Percentiles rank a stretch among this genome's conserved stretches.
These are phyloP conservation scores for Solanum aculeatissimum DNA, from an alignment of 305 asterid genomes.

Conservation along the genomic window DNA sequence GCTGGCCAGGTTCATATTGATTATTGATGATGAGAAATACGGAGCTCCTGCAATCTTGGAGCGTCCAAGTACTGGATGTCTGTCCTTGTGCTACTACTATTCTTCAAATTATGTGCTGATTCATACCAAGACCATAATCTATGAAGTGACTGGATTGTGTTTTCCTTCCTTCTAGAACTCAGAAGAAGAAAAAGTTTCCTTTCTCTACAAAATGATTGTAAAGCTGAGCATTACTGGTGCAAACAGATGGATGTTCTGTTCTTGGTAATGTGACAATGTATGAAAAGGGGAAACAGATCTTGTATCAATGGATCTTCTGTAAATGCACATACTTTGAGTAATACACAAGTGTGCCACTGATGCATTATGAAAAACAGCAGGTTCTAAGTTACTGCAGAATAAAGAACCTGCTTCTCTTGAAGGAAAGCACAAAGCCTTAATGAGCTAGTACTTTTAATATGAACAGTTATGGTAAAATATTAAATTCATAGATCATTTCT, in stretches of 20 bases:
- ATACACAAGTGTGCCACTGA: background rate
- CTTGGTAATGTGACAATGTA: background rate
- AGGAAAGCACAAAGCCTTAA: background rate
- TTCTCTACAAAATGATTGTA: background rate
- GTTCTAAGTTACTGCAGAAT: too few relatives aligned
- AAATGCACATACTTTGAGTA: background rate
- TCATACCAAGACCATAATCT: background rate
- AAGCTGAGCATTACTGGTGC: background rate
- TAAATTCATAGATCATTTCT: background rate
- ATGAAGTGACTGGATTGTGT: background rate
- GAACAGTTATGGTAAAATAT: background rate
- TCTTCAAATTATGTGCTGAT: background rate
- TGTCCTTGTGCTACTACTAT: background rate
- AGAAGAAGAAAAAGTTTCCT: background rate
- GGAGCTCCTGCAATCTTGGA: background rate
- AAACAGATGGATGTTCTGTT: background rate
- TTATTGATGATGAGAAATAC: background rate
- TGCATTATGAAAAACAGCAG: too few relatives aligned
- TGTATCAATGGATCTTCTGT: background rate
- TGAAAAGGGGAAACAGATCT: background rate
- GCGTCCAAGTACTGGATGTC: background rate
- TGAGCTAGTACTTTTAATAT: background rate
- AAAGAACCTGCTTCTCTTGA: too few relatives aligned
- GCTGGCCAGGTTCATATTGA: conserved; percentile 9
- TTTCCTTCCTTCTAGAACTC: background rate